Evolutionary conservation across 208 protist species (phyloP).

Genomic region (Novymonas esmeraldas): DNA sequence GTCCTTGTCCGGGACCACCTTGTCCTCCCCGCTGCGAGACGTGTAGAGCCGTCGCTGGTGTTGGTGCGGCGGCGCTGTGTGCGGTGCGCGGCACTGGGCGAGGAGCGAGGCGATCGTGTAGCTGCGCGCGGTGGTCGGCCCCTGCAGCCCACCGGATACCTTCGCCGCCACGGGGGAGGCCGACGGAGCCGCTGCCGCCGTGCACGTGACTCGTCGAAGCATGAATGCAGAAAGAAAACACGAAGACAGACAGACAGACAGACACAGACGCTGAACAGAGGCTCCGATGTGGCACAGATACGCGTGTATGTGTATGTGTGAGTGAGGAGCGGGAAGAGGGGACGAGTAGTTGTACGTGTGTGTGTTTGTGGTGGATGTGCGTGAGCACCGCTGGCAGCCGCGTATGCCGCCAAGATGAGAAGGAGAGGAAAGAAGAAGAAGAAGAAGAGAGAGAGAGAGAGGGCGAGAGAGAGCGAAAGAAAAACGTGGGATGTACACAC

Average conservation of each 20-base stretch:
- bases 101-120: background rate
- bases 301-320: slow-evolving; percentile 4
- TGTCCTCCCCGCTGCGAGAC: slow-evolving; percentile 22
- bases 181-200: background rate
- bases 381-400: no score
- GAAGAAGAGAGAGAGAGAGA: background rate
- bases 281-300: no score
- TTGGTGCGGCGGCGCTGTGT: background rate
- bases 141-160: background rate
- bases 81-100: background rate
- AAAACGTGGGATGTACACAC: background rate
- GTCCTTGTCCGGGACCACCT: slow-evolving; percentile 1
- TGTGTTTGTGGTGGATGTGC: no score
- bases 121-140: background rate
- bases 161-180: background rate
- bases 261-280: no score
- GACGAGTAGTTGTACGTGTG: no score
- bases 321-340: background rate
- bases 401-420: no score
- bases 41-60: slow-evolving; percentile 11
- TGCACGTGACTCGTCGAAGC: slow-evolving; percentile 25
- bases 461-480: background rate
- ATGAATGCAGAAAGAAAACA: background rate
- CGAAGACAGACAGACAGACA: background rate
- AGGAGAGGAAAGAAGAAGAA: background rate